phyloP scores from a whole-genome alignment of 1,284 basidiomycete species.

The Cystobasidium pallidum region DNA sequence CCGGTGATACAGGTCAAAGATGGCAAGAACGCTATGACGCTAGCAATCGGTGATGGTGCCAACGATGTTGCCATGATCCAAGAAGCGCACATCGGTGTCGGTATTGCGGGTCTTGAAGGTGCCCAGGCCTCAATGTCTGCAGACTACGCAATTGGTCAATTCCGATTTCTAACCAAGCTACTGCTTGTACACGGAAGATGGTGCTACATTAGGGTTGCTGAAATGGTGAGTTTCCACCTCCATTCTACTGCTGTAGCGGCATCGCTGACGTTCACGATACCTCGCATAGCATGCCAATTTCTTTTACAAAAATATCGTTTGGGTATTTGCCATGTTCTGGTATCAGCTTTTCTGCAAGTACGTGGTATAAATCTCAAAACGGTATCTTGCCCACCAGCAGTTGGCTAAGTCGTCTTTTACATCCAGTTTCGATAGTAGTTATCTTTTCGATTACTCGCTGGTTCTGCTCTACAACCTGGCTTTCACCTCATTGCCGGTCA shows the following conservation, averaged over 20 bases:
- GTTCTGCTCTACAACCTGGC: constrained; percentile 86
- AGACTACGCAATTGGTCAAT: constrained; percentile 97
- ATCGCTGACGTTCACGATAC: not conserved
- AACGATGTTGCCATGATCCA: constrained; percentile 98
- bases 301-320: constrained; percentile 96
- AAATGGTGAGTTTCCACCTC: constrained; percentile 33
- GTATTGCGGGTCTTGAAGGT: constrained; percentile 90
- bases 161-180: constrained; percentile 86
- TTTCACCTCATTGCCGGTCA: constrained; percentile 92
- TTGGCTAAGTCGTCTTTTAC: not conserved
- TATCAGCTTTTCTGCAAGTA: constrained; percentile 79
- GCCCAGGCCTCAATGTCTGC: constrained; percentile 99
- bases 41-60: constrained; percentile 95
- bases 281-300: constrained; percentile 81
- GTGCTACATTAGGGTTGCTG: constrained; percentile 92
- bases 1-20: constrained; percentile 67
- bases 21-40: constrained; percentile 90
- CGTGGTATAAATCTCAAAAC: too few relatives aligned
- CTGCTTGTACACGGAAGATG: constrained; percentile 93
- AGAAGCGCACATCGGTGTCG: constrained; percentile 95
- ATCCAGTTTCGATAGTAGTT: constrained; percentile 85
- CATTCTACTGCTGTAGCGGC: too few relatives aligned
- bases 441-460: constrained; percentile 94
- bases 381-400: too few relatives aligned
- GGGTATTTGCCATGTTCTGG: constrained; percentile 93